Conservation (phyloP, 1,139 yeast genomes). For the Debaryomycetaceae sp. region DNA sequence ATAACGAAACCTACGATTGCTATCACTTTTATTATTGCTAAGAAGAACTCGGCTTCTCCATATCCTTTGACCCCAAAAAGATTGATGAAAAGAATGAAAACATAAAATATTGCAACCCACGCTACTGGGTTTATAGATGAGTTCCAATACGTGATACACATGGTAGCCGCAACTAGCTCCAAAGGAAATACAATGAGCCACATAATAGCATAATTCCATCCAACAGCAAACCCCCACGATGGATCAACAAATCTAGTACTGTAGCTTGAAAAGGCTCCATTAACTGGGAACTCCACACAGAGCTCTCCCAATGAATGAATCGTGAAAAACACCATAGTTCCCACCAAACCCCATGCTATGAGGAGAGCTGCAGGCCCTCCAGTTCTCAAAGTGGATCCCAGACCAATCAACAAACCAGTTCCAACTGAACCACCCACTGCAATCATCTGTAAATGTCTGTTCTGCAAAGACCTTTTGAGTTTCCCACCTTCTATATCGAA, state of each 20-base stretch:
- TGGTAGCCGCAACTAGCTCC: conserved; percentile 74
- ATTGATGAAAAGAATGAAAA: conserved; percentile 53
- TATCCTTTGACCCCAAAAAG: conserved; percentile 70
- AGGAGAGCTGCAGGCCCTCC: conserved; percentile 84
- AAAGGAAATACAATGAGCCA: conserved; percentile 77
- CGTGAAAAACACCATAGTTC: conserved; percentile 68
- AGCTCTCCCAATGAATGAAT: conserved; percentile 86
- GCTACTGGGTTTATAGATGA: conserved; percentile 59
- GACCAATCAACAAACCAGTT: conserved; percentile 70
- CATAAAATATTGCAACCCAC: conserved; percentile 61
- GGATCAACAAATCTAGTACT: conserved; percentile 68
- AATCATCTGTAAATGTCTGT: conserved; percentile 59
- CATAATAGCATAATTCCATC: conserved; percentile 79
- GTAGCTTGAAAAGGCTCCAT: conserved; percentile 77
- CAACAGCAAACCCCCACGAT: conserved; percentile 76
- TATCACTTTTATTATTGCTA: conserved; percentile 55
- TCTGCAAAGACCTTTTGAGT: conserved; percentile 36
- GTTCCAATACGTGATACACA: conserved; percentile 67
- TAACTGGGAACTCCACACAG: conserved; percentile 73
- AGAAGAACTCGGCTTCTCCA: conserved; percentile 70
- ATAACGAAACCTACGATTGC: conserved; percentile 67
- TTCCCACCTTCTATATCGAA: conserved; percentile 33
- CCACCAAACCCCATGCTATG: conserved; percentile 65
- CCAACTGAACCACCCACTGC: conserved; percentile 68
- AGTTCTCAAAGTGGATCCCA: conserved; percentile 59